A percentile compares a stretch with the other conserved stretches of the same genome.
These are phyloP conservation scores for Knoxia roxburghii DNA, from an alignment of 257 asterid species.

Conservation along the genomic window DNA sequence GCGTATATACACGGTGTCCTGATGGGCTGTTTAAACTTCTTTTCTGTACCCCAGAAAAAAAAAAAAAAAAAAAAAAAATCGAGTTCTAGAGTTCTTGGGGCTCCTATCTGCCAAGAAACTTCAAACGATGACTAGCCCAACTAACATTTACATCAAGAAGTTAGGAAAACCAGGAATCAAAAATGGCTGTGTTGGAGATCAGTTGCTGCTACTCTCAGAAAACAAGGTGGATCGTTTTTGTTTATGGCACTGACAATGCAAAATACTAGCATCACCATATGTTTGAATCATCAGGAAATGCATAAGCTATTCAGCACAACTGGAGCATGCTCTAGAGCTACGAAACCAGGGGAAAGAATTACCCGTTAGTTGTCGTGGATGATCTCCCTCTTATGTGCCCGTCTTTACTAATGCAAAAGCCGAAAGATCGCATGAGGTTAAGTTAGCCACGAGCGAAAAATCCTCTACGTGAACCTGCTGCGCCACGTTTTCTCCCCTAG, in stretches of 20 bases:
- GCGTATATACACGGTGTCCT: too few species aligned
- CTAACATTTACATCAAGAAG: background rate
- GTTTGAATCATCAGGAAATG: background rate
- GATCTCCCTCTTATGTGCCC: background rate
- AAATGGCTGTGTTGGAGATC: background rate
- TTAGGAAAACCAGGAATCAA: background rate
- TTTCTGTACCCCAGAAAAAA: too few species aligned
- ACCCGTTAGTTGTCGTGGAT: background rate
- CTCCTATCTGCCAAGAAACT: background rate
- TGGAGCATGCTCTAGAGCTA: background rate
- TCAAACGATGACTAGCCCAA: too few species aligned
- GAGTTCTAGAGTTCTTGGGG: too few species aligned
- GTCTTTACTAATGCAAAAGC: background rate
- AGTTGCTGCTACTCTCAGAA: background rate
- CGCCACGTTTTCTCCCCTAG: conserved; percentile 50
- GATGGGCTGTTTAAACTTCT: too few species aligned
- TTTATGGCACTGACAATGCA: background rate
- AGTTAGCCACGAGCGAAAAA: conserved; percentile 37
- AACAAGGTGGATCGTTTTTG: background rate
- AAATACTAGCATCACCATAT: background rate
- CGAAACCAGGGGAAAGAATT: background rate
- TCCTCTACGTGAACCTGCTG: conserved; percentile 44
- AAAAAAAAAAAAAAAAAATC: too few species aligned
- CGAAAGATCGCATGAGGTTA: conserved; percentile 19
- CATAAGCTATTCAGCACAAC: background rate